These are phyloP conservation scores for Silene latifolia DNA, from an alignment of 148 eudicot genomes.

Conservation along the genomic window DNA sequence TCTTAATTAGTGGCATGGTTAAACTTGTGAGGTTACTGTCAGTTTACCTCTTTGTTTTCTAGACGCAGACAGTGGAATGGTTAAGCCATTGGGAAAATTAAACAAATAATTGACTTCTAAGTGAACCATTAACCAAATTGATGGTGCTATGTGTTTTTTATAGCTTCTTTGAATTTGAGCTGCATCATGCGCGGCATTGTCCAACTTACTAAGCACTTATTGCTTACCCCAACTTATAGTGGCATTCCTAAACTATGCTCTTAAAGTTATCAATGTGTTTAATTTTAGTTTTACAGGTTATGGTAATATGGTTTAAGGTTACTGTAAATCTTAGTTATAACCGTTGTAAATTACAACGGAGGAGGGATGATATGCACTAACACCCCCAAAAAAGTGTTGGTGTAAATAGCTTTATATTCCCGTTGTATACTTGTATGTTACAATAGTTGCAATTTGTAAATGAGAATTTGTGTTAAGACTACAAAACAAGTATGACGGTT, in stretches of 20 bases:
- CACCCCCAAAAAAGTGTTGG: too few species aligned
- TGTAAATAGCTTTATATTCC: too few species aligned
- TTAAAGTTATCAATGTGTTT: constrained; percentile 6
- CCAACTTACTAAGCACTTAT: constrained; percentile 20
- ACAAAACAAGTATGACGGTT: too few species aligned
- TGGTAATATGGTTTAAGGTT: too few species aligned
- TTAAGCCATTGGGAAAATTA: constrained; percentile 6
- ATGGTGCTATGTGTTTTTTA: constrained; percentile 8
- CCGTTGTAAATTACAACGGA: too few species aligned
- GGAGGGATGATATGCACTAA: too few species aligned
- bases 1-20: too few species aligned
- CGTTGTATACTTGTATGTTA: too few species aligned
- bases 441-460: too few species aligned
- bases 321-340: too few species aligned
- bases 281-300: background rate
- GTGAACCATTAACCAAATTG: constrained; percentile 4
- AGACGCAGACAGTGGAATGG: constrained; percentile 6
- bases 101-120: constrained; percentile 24
- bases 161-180: constrained; percentile 17
- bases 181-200: constrained; percentile 24
- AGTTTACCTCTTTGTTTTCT: constrained; percentile 11
- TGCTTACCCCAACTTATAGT: constrained; percentile 15
- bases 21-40: background rate
- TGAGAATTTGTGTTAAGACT: too few species aligned
- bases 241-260: constrained; percentile 22